These are phyloP conservation scores for Colletotrichum tamarilloi DNA, from an alignment of 2,329 filamentous ascomycete species.

Conservation along the genomic window DNA sequence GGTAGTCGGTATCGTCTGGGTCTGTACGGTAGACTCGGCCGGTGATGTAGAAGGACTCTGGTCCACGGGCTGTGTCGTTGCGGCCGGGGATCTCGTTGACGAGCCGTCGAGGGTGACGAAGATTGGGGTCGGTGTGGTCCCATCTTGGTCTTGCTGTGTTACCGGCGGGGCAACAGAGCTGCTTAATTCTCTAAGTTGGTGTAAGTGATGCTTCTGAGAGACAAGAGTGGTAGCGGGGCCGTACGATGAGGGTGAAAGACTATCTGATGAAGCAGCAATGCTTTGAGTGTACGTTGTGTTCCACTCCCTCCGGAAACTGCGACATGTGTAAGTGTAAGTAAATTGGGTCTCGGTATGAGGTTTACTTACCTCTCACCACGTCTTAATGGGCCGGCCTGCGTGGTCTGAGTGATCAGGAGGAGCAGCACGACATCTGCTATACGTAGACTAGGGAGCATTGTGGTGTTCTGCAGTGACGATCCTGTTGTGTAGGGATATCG, in stretches of 20 bases:
- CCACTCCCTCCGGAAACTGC: constrained; percentile 16
- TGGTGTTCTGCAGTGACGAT: not conserved
- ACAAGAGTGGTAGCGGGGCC: too few relatives aligned
- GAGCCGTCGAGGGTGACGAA: constrained; percentile 30
- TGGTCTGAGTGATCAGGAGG: constrained; percentile 29
- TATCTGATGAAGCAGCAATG: not conserved
- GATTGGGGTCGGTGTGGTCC: constrained; percentile 33
- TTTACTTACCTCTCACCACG: constrained; percentile 23
- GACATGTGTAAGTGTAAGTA: not conserved
- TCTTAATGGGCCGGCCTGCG: constrained; percentile 37
- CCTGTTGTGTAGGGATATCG: not conserved
- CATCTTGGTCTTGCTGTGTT: constrained; percentile 23
- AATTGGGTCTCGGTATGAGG: not conserved
- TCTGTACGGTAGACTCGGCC: not conserved
- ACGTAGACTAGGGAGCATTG: constrained; percentile 18
- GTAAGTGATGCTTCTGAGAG: not conserved
- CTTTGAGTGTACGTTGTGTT: constrained; percentile 14
- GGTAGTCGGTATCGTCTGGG: not conserved
- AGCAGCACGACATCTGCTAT: constrained; percentile 28
- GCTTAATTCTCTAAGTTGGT: not conserved
- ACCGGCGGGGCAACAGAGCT: not conserved
- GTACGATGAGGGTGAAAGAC: constrained; percentile 7
- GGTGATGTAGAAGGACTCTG: not conserved
- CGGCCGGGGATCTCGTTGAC: not conserved
- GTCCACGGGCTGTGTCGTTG: constrained; percentile 1